Evolutionary conservation across 768 basidiomycete genomes (phyloP), one percentile per base, ranked within the genome.

Genomic region (Flagelloscypha sp.): DNA sequence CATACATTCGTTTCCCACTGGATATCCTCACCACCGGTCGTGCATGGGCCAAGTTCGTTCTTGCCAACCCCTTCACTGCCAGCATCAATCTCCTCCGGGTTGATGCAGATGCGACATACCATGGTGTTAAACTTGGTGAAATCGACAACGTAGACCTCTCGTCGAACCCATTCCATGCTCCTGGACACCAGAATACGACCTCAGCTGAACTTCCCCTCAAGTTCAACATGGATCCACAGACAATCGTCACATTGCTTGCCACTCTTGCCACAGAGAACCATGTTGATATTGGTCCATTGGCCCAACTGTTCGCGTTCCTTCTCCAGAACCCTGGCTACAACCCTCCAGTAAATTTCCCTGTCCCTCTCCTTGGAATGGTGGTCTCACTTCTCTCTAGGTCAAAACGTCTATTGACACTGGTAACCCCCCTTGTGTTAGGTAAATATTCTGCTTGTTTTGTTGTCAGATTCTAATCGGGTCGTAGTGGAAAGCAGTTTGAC

Each of bases 21-120:
- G 56, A 84, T 45, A 77, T 84, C 29, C 72, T 68, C 12, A 56
- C 66, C 43, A 82, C 74, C 1, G 76, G 75, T 9, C 52, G 78
- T 13, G 78, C 79, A 2, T 62, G 64, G n/a, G 59, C 72, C 4
- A 57, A 70, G 1, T 80, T 84, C 48, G 62, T 57, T 1, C 61
- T 85, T 19, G 57, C 62, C 13, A 81, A 85, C 47, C 80, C 80
- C 0, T 85, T 85, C 57, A 82, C 79, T 0, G 79, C 82, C 12
- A 72, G 72, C 48, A 72, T 85, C 52, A 79, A 76, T 49, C 53
- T 85, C 11, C 49, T 79, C n/a, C 51, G 60, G 29, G 54, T 84
- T 12, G 57, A 55, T 2, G 70, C 79, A 1, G 68, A 56, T 5
- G 81, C 72, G 0, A 69, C 63, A 0, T 80, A 68, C 59, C 64